Percentiles rank a stretch among this genome's conserved stretches.
Evolutionary conservation across 495 filamentous ascomycete genomes (phyloP).

Genomic region (Penicillium longicatenatum): DNA sequence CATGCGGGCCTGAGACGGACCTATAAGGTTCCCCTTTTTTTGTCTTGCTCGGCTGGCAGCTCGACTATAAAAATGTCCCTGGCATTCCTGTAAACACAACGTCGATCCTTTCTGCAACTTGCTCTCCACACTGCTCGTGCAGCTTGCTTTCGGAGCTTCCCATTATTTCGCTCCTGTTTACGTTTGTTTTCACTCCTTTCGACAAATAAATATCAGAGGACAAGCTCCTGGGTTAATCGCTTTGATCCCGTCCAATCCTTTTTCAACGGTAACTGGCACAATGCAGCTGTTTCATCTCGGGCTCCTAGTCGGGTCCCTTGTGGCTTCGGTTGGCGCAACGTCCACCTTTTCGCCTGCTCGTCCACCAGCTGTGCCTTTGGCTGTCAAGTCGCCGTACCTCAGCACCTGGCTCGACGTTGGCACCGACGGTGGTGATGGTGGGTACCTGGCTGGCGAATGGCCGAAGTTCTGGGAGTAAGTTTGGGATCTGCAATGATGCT

Average conservation of each 20-base stretch:
- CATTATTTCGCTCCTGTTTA: constrained; percentile 11
- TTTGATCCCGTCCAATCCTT: constrained; percentile 27
- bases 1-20: constrained; percentile 26
- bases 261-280: constrained; percentile 12
- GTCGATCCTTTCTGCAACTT: constrained; percentile 25
- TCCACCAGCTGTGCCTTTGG: constrained; percentile 57
- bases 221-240: constrained; percentile 28
- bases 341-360: constrained; percentile 58
- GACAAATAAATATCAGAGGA: constrained; percentile 16
- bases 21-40: constrained; percentile 10
- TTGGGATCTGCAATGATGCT: not conserved
- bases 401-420: constrained; percentile 58
- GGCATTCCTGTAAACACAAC: constrained; percentile 38
- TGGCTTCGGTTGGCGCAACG: constrained; percentile 28
- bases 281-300: constrained; percentile 34
- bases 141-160: constrained; percentile 8
- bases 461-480: constrained; percentile 58
- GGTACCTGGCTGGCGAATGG: constrained; percentile 61
- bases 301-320: constrained; percentile 29
- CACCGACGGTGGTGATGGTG: constrained; percentile 56
- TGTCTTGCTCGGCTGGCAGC: constrained; percentile 21
- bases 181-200: constrained; percentile 13
- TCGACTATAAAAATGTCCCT: constrained; percentile 37
- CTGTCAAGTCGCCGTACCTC: constrained; percentile 60
- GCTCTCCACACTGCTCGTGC: constrained; percentile 8